phyloP scores from a whole-genome alignment of 148 eudicot genomes.

The Talinum fruticosum region DNA sequence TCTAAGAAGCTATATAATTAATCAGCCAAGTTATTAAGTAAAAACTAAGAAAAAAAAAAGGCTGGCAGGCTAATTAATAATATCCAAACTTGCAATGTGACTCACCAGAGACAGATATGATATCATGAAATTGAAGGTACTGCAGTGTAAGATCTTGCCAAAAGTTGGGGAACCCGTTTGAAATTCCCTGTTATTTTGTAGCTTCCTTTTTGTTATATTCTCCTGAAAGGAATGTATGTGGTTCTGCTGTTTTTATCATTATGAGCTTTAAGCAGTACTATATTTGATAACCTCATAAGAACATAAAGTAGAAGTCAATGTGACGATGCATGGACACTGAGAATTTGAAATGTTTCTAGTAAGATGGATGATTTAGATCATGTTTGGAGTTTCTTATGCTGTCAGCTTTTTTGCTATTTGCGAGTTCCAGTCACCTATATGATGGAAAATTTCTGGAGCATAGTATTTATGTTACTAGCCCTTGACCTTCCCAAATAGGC shows the following conservation, averaged over 20 bases:
- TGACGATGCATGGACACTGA: not conserved
- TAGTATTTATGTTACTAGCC: not conserved
- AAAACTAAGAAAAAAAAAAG: no score
- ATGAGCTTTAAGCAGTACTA: no score
- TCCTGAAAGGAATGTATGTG: not conserved
- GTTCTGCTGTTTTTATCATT: no score
- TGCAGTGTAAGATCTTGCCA: not conserved
- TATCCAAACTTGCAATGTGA: no score
- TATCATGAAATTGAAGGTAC: not conserved
- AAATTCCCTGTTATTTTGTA: not conserved
- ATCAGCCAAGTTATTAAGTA: no score
- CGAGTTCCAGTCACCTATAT: not conserved
- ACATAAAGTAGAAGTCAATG: no score
- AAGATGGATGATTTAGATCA: not conserved
- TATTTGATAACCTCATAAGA: no score
- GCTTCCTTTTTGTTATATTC: no score
- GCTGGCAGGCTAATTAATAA: not conserved
- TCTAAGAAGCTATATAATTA: no score
- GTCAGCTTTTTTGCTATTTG: not conserved
- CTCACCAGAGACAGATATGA: no score
- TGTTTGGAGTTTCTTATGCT: not conserved
- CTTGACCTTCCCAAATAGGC: conserved; percentile 40
- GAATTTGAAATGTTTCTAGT: not conserved
- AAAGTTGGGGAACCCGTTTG: not conserved
- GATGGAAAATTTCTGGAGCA: not conserved